Percentiles rank a stretch among this genome's conserved stretches.
phyloP scores from a whole-genome alignment of 2,329 filamentous ascomycete genomes.

The Diaporthe citrichinensis region DNA sequence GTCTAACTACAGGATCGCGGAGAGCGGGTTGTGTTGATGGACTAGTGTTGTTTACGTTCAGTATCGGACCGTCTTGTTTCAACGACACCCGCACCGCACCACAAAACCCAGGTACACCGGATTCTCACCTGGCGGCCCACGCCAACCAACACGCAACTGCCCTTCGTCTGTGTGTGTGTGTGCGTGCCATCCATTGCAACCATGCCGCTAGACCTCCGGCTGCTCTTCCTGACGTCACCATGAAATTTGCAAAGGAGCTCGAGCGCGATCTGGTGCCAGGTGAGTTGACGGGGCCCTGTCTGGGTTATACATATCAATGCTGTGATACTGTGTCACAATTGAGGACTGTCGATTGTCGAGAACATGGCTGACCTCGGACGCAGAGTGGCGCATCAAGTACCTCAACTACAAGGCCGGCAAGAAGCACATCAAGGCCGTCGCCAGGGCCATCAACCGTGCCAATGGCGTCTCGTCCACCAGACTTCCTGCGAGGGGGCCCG shows the following conservation, averaged over 20 bases:
- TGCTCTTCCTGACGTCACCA: conserved; percentile 53
- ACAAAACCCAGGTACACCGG: background rate
- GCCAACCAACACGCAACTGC: conserved; percentile 20
- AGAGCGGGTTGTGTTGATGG: background rate
- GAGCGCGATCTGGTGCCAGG: conserved; percentile 90
- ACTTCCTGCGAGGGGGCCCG: conserved; percentile 49
- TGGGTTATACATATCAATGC: background rate
- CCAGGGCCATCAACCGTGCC: conserved; percentile 77
- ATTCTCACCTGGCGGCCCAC: background rate
- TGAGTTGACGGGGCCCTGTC: conserved; percentile 50
- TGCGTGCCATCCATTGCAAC: background rate
- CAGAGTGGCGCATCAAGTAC: conserved; percentile 94
- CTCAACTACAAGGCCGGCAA: conserved; percentile 96
- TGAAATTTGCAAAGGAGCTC: conserved; percentile 83
- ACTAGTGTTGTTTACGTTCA: conserved; percentile 18
- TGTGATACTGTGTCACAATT: background rate
- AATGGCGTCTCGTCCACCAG: conserved; percentile 62
- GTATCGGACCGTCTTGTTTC: conserved; percentile 8
- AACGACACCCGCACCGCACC: background rate
- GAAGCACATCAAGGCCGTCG: conserved; percentile 90
- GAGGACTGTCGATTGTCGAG: background rate
- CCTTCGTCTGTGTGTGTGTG: conserved; percentile 16
- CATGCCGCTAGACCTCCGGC: conserved; percentile 17
- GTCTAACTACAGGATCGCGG: background rate
- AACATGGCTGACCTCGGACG: conserved; percentile 8